Evolutionary conservation across 2,329 filamentous ascomycete species (phyloP).

Genomic region (Pseudocercospora fuligena): DNA sequence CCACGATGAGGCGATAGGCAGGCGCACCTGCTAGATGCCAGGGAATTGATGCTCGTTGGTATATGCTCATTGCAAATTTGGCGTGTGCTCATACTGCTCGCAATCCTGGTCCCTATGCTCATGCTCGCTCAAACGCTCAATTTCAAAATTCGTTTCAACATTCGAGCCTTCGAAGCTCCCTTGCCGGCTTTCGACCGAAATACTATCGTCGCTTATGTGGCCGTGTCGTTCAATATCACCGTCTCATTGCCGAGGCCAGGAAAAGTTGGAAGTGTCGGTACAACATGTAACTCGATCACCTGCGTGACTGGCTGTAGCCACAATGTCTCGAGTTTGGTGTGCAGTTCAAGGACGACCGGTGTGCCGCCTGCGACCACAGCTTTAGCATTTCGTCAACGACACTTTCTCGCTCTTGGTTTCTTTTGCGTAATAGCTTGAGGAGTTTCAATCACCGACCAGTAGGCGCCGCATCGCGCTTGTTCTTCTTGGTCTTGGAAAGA

Average conservation of each 20-base stretch:
- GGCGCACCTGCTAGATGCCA: background rate
- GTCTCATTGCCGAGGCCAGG: background rate
- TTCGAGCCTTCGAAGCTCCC: background rate
- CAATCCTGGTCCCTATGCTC: background rate
- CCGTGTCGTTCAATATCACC: background rate
- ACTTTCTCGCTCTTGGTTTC: background rate
- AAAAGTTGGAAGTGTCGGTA: background rate
- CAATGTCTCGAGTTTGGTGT: background rate
- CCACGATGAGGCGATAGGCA: background rate
- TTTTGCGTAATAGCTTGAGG: background rate
- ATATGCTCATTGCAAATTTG: background rate
- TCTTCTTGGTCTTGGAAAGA: slow-evolving; percentile 6
- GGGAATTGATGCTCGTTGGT: background rate
- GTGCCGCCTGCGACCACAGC: background rate
- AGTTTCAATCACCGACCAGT: slow-evolving; percentile 1
- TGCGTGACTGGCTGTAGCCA: slow-evolving; percentile 6
- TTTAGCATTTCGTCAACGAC: slow-evolving; percentile 2
- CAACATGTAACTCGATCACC: slow-evolving; percentile 5
- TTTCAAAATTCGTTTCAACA: background rate
- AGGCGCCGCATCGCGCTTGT: slow-evolving; percentile 13
- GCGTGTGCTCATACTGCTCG: background rate
- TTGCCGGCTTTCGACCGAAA: background rate
- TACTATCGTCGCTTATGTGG: background rate
- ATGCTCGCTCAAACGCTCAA: slow-evolving; percentile 4
- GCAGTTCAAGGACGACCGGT: slow-evolving; percentile 8